A percentile compares a stretch with the other conserved stretches of the same genome.
Conservation (phyloP, 805 yeast genomes). For the Ogataea nitratoaversa region DNA sequence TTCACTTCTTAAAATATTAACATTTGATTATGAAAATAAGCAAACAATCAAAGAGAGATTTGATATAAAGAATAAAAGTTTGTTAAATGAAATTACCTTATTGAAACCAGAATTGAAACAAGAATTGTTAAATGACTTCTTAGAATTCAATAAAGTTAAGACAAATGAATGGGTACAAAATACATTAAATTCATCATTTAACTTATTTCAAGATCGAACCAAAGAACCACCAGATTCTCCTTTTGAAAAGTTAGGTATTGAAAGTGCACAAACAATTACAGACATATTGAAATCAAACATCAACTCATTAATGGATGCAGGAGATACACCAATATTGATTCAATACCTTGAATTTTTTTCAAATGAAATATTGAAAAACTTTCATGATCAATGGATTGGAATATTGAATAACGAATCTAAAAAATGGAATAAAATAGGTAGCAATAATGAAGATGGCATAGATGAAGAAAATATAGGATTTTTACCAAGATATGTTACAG, state of each 20-base stretch:
- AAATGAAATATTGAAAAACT: slow-evolving; percentile 18
- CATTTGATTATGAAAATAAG: slow-evolving; percentile 69
- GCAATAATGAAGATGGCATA: not conserved
- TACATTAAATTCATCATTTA: slow-evolving; percentile 30
- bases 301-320: slow-evolving; percentile 36
- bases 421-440: slow-evolving; percentile 13
- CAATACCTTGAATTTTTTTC: slow-evolving; percentile 23
- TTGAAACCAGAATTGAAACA: slow-evolving; percentile 60
- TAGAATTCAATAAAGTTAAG: slow-evolving; percentile 63
- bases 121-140: slow-evolving; percentile 70
- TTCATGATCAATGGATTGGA: slow-evolving; percentile 19
- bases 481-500: slow-evolving; percentile 28
- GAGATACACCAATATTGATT: slow-evolving; percentile 25
- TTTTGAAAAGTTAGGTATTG: slow-evolving; percentile 25
- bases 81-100: slow-evolving; percentile 48
- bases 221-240: slow-evolving; percentile 55
- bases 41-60: slow-evolving; percentile 47
- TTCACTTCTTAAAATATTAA: slow-evolving; percentile 65
- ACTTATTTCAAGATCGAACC: slow-evolving; percentile 57
- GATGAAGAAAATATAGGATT: slow-evolving; percentile 20
- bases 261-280: slow-evolving; percentile 24
- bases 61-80: slow-evolving; percentile 42
- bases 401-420: slow-evolving; percentile 15
- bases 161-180: slow-evolving; percentile 83
- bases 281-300: slow-evolving; percentile 25